Evolutionary conservation across 2,329 filamentous ascomycete species (phyloP).

Genomic region (Neofusicoccum ribis): DNA sequence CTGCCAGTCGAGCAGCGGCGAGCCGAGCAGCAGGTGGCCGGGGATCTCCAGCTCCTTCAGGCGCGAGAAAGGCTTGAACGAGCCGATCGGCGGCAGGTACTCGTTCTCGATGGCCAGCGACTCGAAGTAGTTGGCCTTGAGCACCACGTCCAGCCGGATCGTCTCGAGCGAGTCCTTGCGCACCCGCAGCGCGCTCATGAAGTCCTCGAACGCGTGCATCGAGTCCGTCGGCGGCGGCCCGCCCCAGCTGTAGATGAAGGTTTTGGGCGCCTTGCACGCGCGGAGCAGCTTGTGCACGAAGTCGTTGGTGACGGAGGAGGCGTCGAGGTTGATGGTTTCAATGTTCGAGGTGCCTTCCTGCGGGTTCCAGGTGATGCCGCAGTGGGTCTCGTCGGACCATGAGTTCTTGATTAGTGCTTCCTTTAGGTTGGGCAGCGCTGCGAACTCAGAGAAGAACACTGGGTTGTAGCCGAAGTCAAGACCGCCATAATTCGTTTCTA

Average conservation of each 20-base stretch:
- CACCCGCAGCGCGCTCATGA: not conserved
- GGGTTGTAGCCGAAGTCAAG: conserved; percentile 2
- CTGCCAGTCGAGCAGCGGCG: conserved; percentile 7
- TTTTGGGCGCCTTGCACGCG: not conserved
- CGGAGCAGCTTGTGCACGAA: conserved; percentile 2
- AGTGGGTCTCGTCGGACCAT: conserved; percentile 1
- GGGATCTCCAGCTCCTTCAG: not conserved
- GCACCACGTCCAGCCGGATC: conserved; percentile 1
- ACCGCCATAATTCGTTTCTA: not conserved
- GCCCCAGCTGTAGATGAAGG: conserved; percentile 13
- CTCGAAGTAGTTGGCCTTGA: conserved; percentile 11
- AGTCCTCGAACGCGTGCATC: not conserved
- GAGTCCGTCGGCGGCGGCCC: not conserved
- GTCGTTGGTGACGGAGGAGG: conserved; percentile 2
- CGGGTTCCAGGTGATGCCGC: not conserved
- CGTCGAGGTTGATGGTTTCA: not conserved
- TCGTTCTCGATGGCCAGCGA: conserved; percentile 4
- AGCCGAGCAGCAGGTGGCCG: conserved; percentile 5
- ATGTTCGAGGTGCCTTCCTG: not conserved
- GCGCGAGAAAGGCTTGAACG: not conserved
- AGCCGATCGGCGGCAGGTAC: conserved; percentile 4
- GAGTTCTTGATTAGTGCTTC: not conserved
- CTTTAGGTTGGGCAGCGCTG: not conserved
- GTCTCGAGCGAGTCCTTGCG: conserved; percentile 2
- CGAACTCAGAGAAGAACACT: not conserved